Base-by-base conservation (phyloP, 75 land plant genomes). In the Chamaecyparis obtusa region DNA sequence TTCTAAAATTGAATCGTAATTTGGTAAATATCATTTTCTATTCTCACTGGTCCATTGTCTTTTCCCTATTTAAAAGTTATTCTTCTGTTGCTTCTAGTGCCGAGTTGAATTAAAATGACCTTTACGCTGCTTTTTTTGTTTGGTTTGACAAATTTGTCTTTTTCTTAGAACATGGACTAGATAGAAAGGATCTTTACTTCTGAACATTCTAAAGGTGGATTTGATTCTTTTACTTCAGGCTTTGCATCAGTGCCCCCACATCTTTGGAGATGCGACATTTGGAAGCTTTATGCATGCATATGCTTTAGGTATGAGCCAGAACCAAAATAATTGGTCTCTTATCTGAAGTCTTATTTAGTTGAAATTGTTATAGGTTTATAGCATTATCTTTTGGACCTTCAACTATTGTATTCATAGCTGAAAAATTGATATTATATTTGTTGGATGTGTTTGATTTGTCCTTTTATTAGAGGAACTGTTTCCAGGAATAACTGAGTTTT, bases 251-350 rank as follows among this genome's bases (percentile, higher is more conserved):
- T 94, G 91, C 57, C 93, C 92, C 33, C 87, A 93, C 49, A 77
- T 89, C 43, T 91, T 94, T 92, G 91, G 92, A 69, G 89, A 86
- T 71, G 60, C 91, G 33, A 74, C 87, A 37, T 79, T 91, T 83
- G 55, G 91, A 86, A 87, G 90, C 39, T 97, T 97, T 69, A 91
- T 88, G 88, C 98, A 95, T 93, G 98, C 98, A 21, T 96, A 91
- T 92, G 92, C 94, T 71, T 85, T 91, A 85, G 99, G 99, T 97
- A 91, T 17, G 85, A 72, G n/a, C 32, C 21, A 75, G 39, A 39
- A 69, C 51, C 10, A 43, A 49, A 48, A 64, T 16, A 27, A 27
- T 37, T 35, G 80, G 36, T 55, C 57, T 56, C 46, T 88, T 16
- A 33, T 21, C 67, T 86, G 33, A 11, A 30, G 46, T 39, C 5